Evolutionary conservation across 1,284 basidiomycete genomes (phyloP).

Genomic region (Ceratobasidium sp.): DNA sequence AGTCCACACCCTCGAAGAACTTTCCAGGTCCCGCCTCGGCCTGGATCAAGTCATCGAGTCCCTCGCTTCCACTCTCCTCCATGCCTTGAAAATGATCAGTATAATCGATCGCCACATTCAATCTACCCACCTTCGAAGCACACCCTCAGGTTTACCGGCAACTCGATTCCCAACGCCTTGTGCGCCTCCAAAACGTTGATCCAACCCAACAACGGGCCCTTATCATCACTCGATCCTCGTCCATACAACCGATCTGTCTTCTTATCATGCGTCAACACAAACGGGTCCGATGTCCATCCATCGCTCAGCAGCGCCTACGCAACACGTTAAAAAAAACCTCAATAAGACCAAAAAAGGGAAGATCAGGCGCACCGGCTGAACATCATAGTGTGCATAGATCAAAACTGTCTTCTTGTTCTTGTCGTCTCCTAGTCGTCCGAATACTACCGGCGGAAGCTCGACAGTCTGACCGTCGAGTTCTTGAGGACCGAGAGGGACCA

Average conservation of each 20-base stretch:
- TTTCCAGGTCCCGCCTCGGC: slow-evolving; percentile 78
- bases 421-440: slow-evolving; percentile 88
- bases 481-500: slow-evolving; percentile 85
- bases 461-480: slow-evolving; percentile 82
- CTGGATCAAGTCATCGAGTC: slow-evolving; percentile 90
- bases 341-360: not conserved
- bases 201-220: slow-evolving; percentile 94
- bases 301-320: slow-evolving; percentile 61
- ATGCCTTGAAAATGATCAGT: slow-evolving; percentile 67
- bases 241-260: slow-evolving; percentile 84
- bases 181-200: slow-evolving; percentile 95
- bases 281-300: slow-evolving; percentile 94
- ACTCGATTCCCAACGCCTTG: slow-evolving; percentile 73
- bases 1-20: slow-evolving; percentile 93
- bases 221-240: slow-evolving; percentile 93
- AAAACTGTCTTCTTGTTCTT: slow-evolving; percentile 91
- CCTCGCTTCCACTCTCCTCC: slow-evolving; percentile 97
- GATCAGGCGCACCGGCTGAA: slow-evolving; percentile 75
- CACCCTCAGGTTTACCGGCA: slow-evolving; percentile 95
- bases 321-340: not conserved
- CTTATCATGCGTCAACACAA: slow-evolving; percentile 79
- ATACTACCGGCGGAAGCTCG: slow-evolving; percentile 86
- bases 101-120: not conserved
- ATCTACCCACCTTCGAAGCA: slow-evolving; percentile 81
- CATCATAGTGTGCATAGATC: slow-evolving; percentile 92